Base-by-base conservation (phyloP, 169 alveolate genomes). In the Eimeria maxima region DNA sequence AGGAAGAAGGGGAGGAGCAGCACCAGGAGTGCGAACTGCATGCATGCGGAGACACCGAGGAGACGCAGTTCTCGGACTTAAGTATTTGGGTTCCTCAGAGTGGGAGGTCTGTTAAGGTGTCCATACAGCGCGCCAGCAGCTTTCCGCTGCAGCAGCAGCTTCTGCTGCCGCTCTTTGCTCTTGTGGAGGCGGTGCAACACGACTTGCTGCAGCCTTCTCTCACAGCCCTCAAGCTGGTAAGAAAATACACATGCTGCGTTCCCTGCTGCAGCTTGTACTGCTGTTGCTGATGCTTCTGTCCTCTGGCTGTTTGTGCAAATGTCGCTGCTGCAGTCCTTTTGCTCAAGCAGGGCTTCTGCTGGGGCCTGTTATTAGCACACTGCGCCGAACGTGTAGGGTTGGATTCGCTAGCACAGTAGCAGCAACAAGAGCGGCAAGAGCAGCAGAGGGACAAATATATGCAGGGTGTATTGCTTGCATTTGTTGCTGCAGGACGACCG, bases 141-240 rank as follows among this genome's bases (percentile, higher is more conserved):
- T 83, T 83, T 27, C 76, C 76, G 55, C 55, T 83, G 91, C 91
- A 83, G 91, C 91, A 83, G 50, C 76, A 83, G 74, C 91, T 83
- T 55, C 74, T 83, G 55, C 74, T 50, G 91, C 91, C 91, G 53
- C 91, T 83, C 91, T 83, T 83, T 29, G 74, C 91, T 55, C 71
- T 83, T 42, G 74, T 83, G 16, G 91, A 83, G 42, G 91, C 91
- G 20, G 63, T 83, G 63, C 91, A 83, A 76, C 55, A 55, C 4
- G 91, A 83, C 74, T 27, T 83, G 63, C 91, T 83, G 74, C 91
- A 29, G 71, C 91, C 91, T 13, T 10, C 91, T 1, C 91, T 83
- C 24, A 55, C 76, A 38, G 91, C 91, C 38, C 91, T 83, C 55
- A 83, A 83, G 42, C 91, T 83, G 53, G 91, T 83, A 53, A 53